These are phyloP conservation scores for Kwoniella europaea DNA, from an alignment of 768 basidiomycete species.

Conservation along the genomic window DNA sequence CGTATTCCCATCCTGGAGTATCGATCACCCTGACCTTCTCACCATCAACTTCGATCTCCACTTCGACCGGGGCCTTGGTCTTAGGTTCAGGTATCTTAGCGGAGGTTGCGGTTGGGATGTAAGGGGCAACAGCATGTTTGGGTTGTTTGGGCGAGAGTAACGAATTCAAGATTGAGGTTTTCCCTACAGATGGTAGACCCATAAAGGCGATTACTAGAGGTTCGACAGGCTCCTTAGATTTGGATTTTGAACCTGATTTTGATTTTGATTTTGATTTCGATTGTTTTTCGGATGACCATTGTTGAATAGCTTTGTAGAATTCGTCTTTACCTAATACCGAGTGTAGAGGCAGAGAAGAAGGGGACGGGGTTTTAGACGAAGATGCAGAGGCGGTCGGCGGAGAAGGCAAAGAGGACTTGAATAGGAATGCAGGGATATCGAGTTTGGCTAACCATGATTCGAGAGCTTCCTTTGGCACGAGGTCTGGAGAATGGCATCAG, in stretches of 20 bases:
- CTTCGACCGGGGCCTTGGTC: constrained; percentile 73
- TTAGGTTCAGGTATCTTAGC: constrained; percentile 67
- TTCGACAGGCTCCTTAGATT: constrained; percentile 46
- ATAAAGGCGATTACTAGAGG: constrained; percentile 75
- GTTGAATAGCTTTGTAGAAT: constrained; percentile 38
- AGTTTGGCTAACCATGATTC: constrained; percentile 71
- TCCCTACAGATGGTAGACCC: constrained; percentile 84
- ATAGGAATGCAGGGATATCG: constrained; percentile 70
- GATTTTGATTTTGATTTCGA: constrained; percentile 28
- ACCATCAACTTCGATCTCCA: constrained; percentile 65
- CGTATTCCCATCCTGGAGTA: constrained; percentile 79
- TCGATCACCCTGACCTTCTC: constrained; percentile 73
- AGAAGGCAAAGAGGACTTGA: constrained; percentile 65
- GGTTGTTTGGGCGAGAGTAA: constrained; percentile 62
- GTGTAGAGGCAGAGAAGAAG: constrained; percentile 9
- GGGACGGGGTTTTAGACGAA: constrained; percentile 18
- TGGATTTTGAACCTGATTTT: constrained; percentile 6
- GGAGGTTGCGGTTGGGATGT: constrained; percentile 59
- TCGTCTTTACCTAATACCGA: constrained; percentile 38
- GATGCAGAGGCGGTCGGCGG: constrained; percentile 26
- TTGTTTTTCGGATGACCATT: constrained; percentile 48
- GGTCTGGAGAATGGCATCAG: constrained; percentile 63
- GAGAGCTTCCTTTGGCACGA: constrained; percentile 77
- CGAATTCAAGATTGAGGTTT: constrained; percentile 84
- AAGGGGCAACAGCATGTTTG: constrained; percentile 65